Conservation (phyloP, 106 monocot species). For the Dioscorea alata region DNA sequence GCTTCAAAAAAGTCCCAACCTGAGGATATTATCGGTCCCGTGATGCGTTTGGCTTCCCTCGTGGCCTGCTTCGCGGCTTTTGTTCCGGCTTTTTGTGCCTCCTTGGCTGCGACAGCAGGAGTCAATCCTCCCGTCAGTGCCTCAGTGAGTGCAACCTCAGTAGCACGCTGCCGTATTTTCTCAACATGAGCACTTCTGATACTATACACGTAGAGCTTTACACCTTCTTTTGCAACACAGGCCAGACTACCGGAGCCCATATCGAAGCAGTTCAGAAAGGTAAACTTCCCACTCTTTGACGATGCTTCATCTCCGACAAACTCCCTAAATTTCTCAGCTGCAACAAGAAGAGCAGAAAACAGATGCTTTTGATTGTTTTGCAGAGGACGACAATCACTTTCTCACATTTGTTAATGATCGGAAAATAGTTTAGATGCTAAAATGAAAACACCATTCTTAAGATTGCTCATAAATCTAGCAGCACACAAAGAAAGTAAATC, state of each 20-base stretch:
- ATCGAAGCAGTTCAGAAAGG: conserved; percentile 84
- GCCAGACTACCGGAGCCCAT: conserved; percentile 77
- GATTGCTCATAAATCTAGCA: no score
- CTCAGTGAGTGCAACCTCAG: conserved; percentile 47
- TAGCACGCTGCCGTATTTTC: conserved; percentile 48
- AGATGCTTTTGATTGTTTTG: no score
- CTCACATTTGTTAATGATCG: no score
- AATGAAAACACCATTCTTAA: no score
- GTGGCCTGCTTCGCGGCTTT: conserved; percentile 73
- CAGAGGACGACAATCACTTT: no score
- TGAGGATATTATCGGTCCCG: conserved; percentile 74
- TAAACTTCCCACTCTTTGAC: conserved; percentile 87
- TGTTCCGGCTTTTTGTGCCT: conserved; percentile 56
- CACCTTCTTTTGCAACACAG: conserved; percentile 66
- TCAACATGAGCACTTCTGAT: conserved; percentile 68
- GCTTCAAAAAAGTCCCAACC: conserved; percentile 97
- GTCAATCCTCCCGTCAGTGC: conserved; percentile 47
- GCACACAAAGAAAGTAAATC: no score
- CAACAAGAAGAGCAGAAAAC: not conserved
- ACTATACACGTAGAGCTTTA: conserved; percentile 86
- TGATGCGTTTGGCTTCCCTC: conserved; percentile 75
- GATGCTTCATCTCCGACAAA: conserved; percentile 71
- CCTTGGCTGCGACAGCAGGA: conserved; percentile 50
- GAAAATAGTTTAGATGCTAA: no score
- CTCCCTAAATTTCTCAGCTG: conserved; percentile 88